Conservation (phyloP, 78 protist genomes). For the Dictyostelium discoideum region dicty_2.7 NC_007091.3:2985501-2986000, state of each 20-base stretch:
- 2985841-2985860: too few relatives aligned
- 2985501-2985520: slow-evolving; percentile 25
- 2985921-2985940: too few relatives aligned
- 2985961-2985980: too few relatives aligned
- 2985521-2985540: slow-evolving; percentile 57
- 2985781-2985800: slow-evolving; percentile 17
- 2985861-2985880: too few relatives aligned
- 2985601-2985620: slow-evolving; percentile 43
- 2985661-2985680: background rate
- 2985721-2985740: background rate
- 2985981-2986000: too few relatives aligned
- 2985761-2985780: background rate
- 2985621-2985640: background rate
- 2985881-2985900: too few relatives aligned
- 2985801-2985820: slow-evolving; percentile 69
- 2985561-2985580: slow-evolving; percentile 60
- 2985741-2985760: background rate
- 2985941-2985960: too few relatives aligned
- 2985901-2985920: too few relatives aligned
- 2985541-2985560: slow-evolving; percentile 18
- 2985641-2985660: background rate
- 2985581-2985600: slow-evolving; percentile 68
- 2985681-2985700: background rate
- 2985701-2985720: background rate
- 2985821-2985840: slow-evolving; percentile 75